Percentiles rank a stretch among this genome's conserved stretches.
phyloP scores from a whole-genome alignment of 176 grass and related monocot genomes.

The Carex parvula region DNA sequence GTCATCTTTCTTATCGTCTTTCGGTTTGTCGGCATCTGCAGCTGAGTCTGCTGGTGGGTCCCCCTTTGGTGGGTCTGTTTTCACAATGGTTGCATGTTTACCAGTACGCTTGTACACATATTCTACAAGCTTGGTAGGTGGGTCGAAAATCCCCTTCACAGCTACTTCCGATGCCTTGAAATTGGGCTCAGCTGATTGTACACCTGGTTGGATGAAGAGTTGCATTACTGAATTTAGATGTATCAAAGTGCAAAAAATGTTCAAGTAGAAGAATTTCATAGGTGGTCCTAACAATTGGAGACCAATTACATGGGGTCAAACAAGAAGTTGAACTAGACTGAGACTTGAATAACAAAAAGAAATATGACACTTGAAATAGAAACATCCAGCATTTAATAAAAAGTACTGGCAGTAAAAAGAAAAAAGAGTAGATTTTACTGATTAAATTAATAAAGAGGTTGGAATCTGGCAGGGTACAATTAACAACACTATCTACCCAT shows the following conservation, averaged over 20 bases:
- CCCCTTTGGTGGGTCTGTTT: slow-evolving; percentile 33
- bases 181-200: slow-evolving; percentile 60
- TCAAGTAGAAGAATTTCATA: not conserved
- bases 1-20: slow-evolving; percentile 32
- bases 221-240: not conserved
- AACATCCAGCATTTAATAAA: not conserved
- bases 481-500: not conserved
- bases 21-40: slow-evolving; percentile 7
- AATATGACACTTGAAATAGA: not conserved
- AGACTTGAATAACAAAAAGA: not conserved
- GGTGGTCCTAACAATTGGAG: not conserved
- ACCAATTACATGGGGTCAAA: not conserved
- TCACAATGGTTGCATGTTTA: slow-evolving; percentile 56
- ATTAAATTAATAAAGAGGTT: not conserved
- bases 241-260: not conserved
- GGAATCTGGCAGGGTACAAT: not conserved
- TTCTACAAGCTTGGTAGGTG: slow-evolving; percentile 43
- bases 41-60: not conserved
- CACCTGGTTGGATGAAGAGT: slow-evolving; percentile 32
- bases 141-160: slow-evolving; percentile 61
- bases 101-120: slow-evolving; percentile 63
- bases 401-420: not conserved
- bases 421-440: not conserved
- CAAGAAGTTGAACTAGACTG: not conserved
- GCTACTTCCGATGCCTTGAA: slow-evolving; percentile 62